A percentile compares a stretch with the other conserved stretches of the same genome.
These are phyloP conservation scores for Aureobasidium sp. DNA, from an alignment of 2,329 filamentous ascomycete genomes.

Conservation along the genomic window DNA sequence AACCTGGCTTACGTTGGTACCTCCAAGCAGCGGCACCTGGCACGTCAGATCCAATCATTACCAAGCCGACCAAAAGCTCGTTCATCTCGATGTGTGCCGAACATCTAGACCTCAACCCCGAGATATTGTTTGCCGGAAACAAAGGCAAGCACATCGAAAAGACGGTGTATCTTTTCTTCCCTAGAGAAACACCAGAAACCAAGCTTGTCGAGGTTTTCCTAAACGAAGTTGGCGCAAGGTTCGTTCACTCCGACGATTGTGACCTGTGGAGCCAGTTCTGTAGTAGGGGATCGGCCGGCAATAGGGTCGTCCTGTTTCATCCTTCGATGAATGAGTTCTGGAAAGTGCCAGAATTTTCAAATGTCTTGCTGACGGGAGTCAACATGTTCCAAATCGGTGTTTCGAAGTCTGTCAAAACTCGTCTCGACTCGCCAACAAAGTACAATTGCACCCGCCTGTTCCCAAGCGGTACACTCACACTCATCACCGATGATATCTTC, in stretches of 20 bases:
- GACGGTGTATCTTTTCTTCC: conserved; percentile 26
- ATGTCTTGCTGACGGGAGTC: neutral
- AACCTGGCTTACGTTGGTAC: conserved; percentile 11
- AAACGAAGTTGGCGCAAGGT: conserved; percentile 19
- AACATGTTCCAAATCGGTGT: conserved; percentile 18
- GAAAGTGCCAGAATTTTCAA: conserved; percentile 18
- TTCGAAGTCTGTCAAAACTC: neutral
- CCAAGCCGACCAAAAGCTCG: neutral
- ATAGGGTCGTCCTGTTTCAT: conserved; percentile 17
- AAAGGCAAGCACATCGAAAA: conserved; percentile 13
- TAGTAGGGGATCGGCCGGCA: conserved; percentile 1
- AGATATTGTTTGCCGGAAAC: conserved; percentile 3
- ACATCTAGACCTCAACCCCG: neutral
- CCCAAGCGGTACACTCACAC: conserved; percentile 33
- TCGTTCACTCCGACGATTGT: conserved; percentile 22
- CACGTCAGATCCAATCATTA: neutral
- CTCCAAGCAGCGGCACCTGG: conserved; percentile 1
- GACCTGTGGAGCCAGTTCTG: conserved; percentile 26
- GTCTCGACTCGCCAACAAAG: conserved; percentile 9
- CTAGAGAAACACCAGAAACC: conserved; percentile 20
- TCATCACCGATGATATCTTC: conserved; percentile 40
- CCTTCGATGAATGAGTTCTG: conserved; percentile 11
- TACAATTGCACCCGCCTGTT: conserved; percentile 29
- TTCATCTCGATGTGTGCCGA: conserved; percentile 1
- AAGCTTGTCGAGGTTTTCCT: conserved; percentile 21